Evolutionary conservation across 306 rosid genomes (phyloP).

Genomic region (Gynostemma pentaphyllum): DNA sequence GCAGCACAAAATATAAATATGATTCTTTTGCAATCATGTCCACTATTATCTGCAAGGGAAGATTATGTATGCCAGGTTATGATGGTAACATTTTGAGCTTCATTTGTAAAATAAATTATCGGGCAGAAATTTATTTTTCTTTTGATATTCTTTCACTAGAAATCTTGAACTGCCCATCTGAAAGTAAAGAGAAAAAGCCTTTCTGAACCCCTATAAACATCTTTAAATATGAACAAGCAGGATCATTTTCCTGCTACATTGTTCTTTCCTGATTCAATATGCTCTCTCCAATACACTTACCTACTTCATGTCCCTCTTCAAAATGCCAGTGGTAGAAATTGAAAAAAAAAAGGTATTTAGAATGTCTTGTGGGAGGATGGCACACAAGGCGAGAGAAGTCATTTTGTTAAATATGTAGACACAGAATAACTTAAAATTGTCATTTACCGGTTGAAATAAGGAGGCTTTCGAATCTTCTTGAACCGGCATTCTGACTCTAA

Average conservation of each 20-base stretch:
- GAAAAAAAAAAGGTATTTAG: too few species aligned
- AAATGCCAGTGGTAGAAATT: too few species aligned
- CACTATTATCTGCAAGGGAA: neutral
- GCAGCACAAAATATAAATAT: neutral
- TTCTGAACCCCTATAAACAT: too few species aligned
- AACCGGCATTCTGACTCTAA: slow-evolving; percentile 89
- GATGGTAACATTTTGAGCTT: neutral
- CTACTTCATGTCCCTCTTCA: too few species aligned
- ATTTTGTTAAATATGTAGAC: neutral
- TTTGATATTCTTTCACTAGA: neutral
- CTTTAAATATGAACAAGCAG: too few species aligned
- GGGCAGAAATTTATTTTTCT: neutral
- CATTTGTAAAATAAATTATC: neutral
- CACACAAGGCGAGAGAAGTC: too few species aligned
- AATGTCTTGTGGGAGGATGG: too few species aligned
- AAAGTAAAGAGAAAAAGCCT: too few species aligned
- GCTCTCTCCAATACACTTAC: too few species aligned
- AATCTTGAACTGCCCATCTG: neutral
- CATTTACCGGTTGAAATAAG: slow-evolving; percentile 75
- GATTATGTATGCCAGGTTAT: neutral
- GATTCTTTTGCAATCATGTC: neutral
- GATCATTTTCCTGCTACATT: too few species aligned
- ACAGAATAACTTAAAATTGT: neutral
- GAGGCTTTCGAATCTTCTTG: slow-evolving; percentile 86
- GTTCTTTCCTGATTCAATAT: too few species aligned